phyloP scores from a whole-genome alignment of 2,329 filamentous ascomycete species.

The Zymoseptoria crescenta region DNA sequence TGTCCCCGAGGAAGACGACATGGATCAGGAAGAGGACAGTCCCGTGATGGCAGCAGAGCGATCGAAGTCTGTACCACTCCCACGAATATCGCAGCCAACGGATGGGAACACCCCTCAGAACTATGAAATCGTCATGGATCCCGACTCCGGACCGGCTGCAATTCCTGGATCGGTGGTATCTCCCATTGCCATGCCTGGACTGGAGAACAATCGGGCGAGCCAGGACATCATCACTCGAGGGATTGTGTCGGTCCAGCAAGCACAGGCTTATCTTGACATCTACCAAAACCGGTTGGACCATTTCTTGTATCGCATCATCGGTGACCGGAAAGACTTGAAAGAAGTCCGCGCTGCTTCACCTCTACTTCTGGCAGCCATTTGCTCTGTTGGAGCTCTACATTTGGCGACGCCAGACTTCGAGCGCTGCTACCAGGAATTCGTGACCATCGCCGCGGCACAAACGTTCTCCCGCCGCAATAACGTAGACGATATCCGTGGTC shows the following conservation, averaged over 20 bases:
- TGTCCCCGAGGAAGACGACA: conserved; percentile 18
- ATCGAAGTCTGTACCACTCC: not conserved
- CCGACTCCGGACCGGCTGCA: conserved; percentile 30
- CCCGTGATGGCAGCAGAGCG: conserved; percentile 6
- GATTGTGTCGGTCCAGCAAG: conserved; percentile 21
- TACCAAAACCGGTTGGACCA: conserved; percentile 29
- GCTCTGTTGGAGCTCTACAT: conserved; percentile 29
- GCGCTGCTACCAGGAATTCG: conserved; percentile 27
- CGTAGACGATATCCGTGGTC: conserved; percentile 27
- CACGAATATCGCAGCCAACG: conserved; percentile 4
- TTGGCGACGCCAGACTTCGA: conserved; percentile 23
- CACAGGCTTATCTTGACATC: conserved; percentile 24
- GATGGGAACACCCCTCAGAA: conserved; percentile 4
- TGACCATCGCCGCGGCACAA: conserved; percentile 21
- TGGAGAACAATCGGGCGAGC: conserved; percentile 19
- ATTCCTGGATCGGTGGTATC: conserved; percentile 28
- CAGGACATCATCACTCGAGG: conserved; percentile 25
- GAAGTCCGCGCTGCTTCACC: conserved; percentile 27
- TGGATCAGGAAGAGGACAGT: conserved; percentile 18
- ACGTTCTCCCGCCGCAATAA: conserved; percentile 23
- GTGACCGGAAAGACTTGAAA: conserved; percentile 21
- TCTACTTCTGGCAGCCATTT: conserved; percentile 29
- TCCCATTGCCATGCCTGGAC: conserved; percentile 19
- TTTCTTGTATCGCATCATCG: conserved; percentile 29
- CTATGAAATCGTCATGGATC: conserved; percentile 35